phyloP scores from a whole-genome alignment of 2,329 filamentous ascomycete species.

The Xylaria sp. region DNA sequence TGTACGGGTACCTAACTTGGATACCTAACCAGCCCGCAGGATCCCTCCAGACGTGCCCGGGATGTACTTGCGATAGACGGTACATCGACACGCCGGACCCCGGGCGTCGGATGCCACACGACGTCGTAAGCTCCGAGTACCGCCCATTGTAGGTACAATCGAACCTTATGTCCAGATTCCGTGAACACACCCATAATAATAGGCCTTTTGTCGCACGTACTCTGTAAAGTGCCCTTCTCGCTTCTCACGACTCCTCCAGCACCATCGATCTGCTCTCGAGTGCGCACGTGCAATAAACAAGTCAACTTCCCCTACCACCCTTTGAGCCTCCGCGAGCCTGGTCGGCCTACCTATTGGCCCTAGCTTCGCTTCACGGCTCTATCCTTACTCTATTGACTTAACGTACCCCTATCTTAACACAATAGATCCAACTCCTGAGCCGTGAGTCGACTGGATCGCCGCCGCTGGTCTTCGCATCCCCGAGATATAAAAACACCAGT shows the following conservation, averaged over 20 bases:
- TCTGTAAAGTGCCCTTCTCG: background rate
- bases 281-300: background rate
- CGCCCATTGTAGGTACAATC: background rate
- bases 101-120: background rate
- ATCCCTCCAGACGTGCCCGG: background rate
- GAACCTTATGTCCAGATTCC: background rate
- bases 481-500: slow-evolving; percentile 3
- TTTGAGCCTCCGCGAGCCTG: background rate
- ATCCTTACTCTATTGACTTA: background rate
- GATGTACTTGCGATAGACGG: background rate
- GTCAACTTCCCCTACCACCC: background rate
- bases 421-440: background rate
- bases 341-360: background rate
- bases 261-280: background rate
- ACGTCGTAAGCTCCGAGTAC: background rate
- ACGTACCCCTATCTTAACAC: background rate
- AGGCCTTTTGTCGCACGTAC: background rate
- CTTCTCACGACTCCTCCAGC: background rate
- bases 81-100: background rate
- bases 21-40: background rate
- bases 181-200: no score
- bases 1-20: background rate
- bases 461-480: background rate
- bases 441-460: background rate
- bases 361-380: background rate